Percentiles rank a stretch among this genome's conserved stretches.
Evolutionary conservation across 2,329 filamentous ascomycete species (phyloP).

Genomic region (Podosphaera fusca): DNA sequence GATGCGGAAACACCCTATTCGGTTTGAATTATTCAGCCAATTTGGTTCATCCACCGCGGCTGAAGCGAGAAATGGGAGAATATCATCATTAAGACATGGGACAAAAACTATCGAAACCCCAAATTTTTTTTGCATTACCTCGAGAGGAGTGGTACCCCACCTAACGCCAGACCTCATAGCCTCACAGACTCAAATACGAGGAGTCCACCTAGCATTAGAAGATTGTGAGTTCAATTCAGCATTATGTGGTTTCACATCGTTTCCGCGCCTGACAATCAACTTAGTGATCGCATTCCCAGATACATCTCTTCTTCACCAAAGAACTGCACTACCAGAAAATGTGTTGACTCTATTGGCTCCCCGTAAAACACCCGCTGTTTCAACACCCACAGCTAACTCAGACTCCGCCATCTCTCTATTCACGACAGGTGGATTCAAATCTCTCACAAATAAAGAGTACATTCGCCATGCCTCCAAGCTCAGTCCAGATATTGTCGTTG

Average conservation of each 20-base stretch:
- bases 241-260: conserved; percentile 3
- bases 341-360: conserved; percentile 51
- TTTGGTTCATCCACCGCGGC: neutral
- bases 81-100: conserved; percentile 29
- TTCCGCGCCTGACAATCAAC: neutral
- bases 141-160: conserved; percentile 69
- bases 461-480: conserved; percentile 37
- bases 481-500: conserved; percentile 58
- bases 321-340: conserved; percentile 47
- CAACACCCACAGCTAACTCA: conserved; percentile 46
- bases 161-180: conserved; percentile 63
- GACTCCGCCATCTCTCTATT: conserved; percentile 50
- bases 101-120: conserved; percentile 57
- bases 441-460: conserved; percentile 47
- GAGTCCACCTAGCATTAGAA: conserved; percentile 65
- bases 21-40: neutral
- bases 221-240: conserved; percentile 49
- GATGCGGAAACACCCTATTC: neutral
- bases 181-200: conserved; percentile 39
- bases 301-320: conserved; percentile 39
- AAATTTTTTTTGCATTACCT: conserved; percentile 57
- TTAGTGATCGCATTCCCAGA: conserved; percentile 18
- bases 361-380: conserved; percentile 53
- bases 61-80: neutral
- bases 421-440: conserved; percentile 68